These are phyloP conservation scores for Alopecurus myosuroides DNA, from an alignment of 176 grass and related monocot genomes.

Conservation along the genomic window DNA sequence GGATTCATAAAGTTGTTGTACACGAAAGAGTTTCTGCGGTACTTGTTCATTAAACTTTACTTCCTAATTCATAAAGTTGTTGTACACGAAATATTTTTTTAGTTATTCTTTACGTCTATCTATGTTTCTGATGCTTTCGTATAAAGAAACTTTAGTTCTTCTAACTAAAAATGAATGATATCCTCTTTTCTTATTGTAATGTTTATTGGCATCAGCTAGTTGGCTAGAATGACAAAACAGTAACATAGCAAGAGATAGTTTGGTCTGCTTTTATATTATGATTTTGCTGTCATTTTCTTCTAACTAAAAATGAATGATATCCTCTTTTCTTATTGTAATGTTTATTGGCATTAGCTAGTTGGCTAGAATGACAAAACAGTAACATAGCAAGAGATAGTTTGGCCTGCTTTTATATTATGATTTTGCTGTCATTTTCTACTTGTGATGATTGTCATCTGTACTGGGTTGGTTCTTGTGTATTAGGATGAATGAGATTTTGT, in stretches of 20 bases:
- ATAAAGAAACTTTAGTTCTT: conserved; percentile 9
- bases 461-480: conserved; percentile 5
- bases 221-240: neutral
- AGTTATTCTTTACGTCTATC: neutral
- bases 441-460: neutral
- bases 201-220: neutral
- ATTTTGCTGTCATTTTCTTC: neutral
- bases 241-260: neutral
- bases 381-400: neutral
- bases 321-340: neutral
- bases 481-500: neutral
- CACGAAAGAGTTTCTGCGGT: neutral
- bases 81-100: too few species aligned
- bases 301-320: neutral
- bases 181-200: neutral
- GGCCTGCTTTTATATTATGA: neutral
- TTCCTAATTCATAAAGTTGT: too few species aligned
- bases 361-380: neutral
- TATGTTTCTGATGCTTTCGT: conserved; percentile 1
- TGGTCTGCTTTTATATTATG: neutral
- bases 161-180: neutral
- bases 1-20: neutral
- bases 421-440: neutral
- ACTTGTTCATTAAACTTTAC: neutral
- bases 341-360: neutral